Percentiles rank a stretch among this genome's conserved stretches.
Evolutionary conservation across 495 filamentous ascomycete species (phyloP).

Genomic region (Thermothielavioides terrestris): DNA sequence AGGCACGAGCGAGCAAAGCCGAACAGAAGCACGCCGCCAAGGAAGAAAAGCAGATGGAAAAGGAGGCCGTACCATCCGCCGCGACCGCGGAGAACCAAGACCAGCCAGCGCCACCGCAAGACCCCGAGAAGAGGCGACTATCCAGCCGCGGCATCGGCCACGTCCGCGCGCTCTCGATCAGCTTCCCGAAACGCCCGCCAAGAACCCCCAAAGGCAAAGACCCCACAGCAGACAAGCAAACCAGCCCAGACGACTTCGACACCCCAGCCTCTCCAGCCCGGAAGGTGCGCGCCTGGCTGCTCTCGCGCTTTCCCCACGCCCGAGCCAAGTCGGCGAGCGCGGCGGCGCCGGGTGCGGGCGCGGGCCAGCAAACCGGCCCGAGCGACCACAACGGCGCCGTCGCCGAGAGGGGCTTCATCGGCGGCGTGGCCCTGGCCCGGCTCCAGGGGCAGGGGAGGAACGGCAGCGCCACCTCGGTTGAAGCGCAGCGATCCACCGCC

Average conservation of each 20-base stretch:
- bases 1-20: slow-evolving; percentile 40
- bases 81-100: background rate
- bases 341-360: slow-evolving; percentile 3
- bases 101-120: background rate
- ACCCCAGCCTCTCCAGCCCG: slow-evolving; percentile 20
- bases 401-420: slow-evolving; percentile 35
- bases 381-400: background rate
- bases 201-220: slow-evolving; percentile 13
- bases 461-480: slow-evolving; percentile 25
- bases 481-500: slow-evolving; percentile 2
- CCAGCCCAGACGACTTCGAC: slow-evolving; percentile 8
- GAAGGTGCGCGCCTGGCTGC: slow-evolving; percentile 54
- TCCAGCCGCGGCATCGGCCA: slow-evolving; percentile 6
- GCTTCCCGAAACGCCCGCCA: slow-evolving; percentile 13
- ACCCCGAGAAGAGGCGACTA: background rate
- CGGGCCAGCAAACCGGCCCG: no score
- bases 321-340: slow-evolving; percentile 23
- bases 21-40: slow-evolving; percentile 42
- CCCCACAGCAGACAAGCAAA: background rate
- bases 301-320: slow-evolving; percentile 41
- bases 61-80: slow-evolving; percentile 1
- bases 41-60: slow-evolving; percentile 33
- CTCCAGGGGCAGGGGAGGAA: slow-evolving; percentile 24
- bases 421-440: slow-evolving; percentile 36
- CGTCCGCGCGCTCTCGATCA: slow-evolving; percentile 14